phyloP scores from a whole-genome alignment of 2,329 filamentous ascomycete genomes.

The Cryphonectria nitschkei region DNA sequence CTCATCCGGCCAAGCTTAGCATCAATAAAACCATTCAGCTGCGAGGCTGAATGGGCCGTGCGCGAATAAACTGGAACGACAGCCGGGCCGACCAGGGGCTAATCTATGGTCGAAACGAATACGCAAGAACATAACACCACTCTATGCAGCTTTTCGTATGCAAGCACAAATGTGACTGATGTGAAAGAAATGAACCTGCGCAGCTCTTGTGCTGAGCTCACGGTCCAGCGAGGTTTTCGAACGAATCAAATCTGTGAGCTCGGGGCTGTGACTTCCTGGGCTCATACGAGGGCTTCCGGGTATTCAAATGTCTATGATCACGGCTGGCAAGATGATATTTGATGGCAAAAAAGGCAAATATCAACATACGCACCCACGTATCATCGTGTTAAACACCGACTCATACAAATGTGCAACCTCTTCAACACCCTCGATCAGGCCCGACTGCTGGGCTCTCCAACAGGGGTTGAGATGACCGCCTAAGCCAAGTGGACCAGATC shows the following conservation, averaged over 20 bases:
- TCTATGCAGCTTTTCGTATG: not conserved
- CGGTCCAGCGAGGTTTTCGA: not conserved
- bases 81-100: not conserved
- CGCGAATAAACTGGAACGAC: not conserved
- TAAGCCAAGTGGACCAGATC: not conserved
- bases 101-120: not conserved
- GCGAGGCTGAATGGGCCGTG: not conserved
- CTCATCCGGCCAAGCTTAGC: not conserved
- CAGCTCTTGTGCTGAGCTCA: not conserved
- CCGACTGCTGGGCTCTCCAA: not conserved
- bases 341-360: not conserved
- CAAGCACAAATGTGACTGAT: not conserved
- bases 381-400: not conserved
- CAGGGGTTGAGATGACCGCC: not conserved
- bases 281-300: not conserved
- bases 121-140: not conserved
- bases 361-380: not conserved
- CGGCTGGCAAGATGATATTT: not conserved
- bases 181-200: not conserved
- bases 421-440: not conserved
- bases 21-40: not conserved
- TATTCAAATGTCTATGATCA: not conserved
- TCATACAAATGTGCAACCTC: not conserved
- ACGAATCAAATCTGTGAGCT: not conserved
- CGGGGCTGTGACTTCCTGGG: not conserved